A percentile compares a stretch with the other conserved stretches of the same genome.
Conservation (phyloP, 2,329 filamentous ascomycete genomes). For the Talaromyces verruculosus region DNA sequence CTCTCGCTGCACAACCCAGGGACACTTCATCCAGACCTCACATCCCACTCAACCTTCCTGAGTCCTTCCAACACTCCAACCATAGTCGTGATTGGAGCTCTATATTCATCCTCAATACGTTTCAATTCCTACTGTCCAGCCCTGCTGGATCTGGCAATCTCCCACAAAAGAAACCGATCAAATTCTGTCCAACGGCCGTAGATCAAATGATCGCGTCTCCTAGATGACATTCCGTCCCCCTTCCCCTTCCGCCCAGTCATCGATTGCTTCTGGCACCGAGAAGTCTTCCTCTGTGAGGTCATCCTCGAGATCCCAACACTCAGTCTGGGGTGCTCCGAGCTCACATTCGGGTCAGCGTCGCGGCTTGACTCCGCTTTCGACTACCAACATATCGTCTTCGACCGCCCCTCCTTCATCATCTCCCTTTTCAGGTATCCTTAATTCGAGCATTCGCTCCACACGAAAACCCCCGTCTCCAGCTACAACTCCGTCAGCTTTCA, state of each 20-base stretch:
- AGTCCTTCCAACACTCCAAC: neutral
- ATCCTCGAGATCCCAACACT: constrained; percentile 50
- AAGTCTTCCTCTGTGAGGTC: constrained; percentile 48
- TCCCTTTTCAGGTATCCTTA: constrained; percentile 55
- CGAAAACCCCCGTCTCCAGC: constrained; percentile 55
- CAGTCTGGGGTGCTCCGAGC: constrained; percentile 57
- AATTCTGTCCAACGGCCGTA: constrained; percentile 33
- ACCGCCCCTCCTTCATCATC: constrained; percentile 54
- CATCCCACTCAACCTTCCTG: constrained; percentile 5
- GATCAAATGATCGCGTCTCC: constrained; percentile 54
- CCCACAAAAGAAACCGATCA: constrained; percentile 11
- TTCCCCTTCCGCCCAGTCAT: constrained; percentile 53
- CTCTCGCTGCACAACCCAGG: constrained; percentile 4
- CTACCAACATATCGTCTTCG: constrained; percentile 49
- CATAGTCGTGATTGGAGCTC: constrained; percentile 1
- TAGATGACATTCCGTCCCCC: constrained; percentile 59
- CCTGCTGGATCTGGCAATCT: constrained; percentile 17
- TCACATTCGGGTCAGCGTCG: constrained; percentile 57
- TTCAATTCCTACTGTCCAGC: constrained; percentile 7
- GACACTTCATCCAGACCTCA: constrained; percentile 17
- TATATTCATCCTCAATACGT: neutral
- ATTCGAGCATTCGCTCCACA: constrained; percentile 52
- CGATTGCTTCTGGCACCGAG: constrained; percentile 53
- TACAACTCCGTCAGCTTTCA: constrained; percentile 56
- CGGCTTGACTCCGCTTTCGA: constrained; percentile 59